A percentile compares a stretch with the other conserved stretches of the same genome.
These are phyloP conservation scores for Mucor velutinosus DNA, from an alignment of 371 early-diverging fungal species.

Conservation along the genomic window DNA sequence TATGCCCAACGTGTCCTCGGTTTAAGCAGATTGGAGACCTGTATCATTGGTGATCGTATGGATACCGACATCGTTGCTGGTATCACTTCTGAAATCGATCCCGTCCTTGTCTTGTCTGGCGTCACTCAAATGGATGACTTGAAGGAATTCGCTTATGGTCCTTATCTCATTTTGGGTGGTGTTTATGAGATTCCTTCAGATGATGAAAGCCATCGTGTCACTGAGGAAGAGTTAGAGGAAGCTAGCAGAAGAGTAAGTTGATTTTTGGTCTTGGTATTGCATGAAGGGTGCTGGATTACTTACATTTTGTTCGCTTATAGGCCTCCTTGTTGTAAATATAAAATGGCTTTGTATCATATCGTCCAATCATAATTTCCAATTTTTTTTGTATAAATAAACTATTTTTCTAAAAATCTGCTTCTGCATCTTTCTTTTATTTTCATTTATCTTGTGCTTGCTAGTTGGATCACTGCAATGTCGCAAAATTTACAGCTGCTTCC, in stretches of 20 bases:
- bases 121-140: conserved; percentile 57
- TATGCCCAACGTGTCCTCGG: conserved; percentile 63
- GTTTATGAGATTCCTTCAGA: conserved; percentile 59
- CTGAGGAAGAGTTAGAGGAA: conserved; percentile 42
- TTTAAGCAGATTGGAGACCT: conserved; percentile 56
- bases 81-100: conserved; percentile 60
- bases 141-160: conserved; percentile 58
- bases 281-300: background rate
- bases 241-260: conserved; percentile 40
- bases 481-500: too few species aligned
- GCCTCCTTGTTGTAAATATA: conserved; percentile 13
- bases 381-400: too few species aligned
- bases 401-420: too few species aligned
- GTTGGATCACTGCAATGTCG: too few species aligned
- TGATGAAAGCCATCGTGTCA: conserved; percentile 30
- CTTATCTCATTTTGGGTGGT: conserved; percentile 61
- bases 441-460: too few species aligned
- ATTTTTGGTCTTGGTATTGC: too few species aligned
- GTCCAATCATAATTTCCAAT: too few species aligned
- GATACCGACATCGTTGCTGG: conserved; percentile 67
- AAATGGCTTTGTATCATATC: too few species aligned
- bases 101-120: conserved; percentile 65
- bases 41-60: conserved; percentile 74
- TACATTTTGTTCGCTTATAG: background rate
- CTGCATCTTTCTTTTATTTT: too few species aligned